A percentile compares a stretch with the other conserved stretches of the same genome.
Evolutionary conservation across 148 eudicot genomes (phyloP).

Genomic region (Selenicereus undatus): DNA sequence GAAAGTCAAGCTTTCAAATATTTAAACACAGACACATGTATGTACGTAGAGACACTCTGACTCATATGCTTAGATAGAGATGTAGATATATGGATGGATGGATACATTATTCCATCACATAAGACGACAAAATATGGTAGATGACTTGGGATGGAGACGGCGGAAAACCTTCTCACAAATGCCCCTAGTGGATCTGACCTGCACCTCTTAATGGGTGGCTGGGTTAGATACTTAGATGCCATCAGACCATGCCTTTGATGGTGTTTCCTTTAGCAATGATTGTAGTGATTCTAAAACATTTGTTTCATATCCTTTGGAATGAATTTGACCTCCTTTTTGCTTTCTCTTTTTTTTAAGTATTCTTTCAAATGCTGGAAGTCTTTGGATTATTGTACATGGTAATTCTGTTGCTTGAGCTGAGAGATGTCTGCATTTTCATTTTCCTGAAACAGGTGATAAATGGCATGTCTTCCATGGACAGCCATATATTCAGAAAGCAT

Average conservation of each 20-base stretch:
- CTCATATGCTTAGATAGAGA: too few species aligned
- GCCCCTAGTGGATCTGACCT: too few species aligned
- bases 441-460: conserved; percentile 65
- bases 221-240: too few species aligned
- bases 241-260: background rate
- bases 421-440: background rate
- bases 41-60: too few species aligned
- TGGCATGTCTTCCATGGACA: conserved; percentile 88
- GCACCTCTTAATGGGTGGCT: too few species aligned
- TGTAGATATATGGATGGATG: too few species aligned
- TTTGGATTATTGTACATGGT: background rate
- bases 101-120: too few species aligned
- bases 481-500: conserved; percentile 66
- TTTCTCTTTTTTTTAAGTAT: background rate
- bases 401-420: conserved; percentile 2
- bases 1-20: too few species aligned
- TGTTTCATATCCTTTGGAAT: background rate
- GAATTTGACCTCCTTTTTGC: background rate
- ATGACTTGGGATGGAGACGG: too few species aligned
- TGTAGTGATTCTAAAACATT: background rate
- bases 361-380: background rate
- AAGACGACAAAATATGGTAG: too few species aligned
- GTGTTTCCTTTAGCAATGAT: background rate
- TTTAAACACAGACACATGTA: too few species aligned
- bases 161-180: too few species aligned